Base-by-base conservation (phyloP, 2,329 filamentous ascomycete genomes). In the Alternaria atra region DNA sequence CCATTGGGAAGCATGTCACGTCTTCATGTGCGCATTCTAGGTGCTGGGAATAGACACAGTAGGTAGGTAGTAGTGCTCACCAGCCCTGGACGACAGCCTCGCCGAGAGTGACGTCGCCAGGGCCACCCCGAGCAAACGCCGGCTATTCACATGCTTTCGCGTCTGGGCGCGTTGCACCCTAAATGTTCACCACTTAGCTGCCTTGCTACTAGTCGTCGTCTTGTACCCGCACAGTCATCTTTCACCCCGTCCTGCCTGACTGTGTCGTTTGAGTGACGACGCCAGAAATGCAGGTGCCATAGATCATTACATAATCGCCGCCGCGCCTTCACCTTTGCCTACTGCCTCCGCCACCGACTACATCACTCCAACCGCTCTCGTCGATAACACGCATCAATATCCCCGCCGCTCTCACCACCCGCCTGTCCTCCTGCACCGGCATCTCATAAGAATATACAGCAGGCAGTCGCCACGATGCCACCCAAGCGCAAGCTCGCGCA, bases 1-100 rank as follows among this genome's bases (percentile, higher is more conserved):
- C 95, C 95, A 99, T 99, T 70, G 79, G 77, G 60, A 71, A 72
- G 67, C 75, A 76, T 76, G 66, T 70, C 74, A 75, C 67, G 61
- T 47, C 51, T 66, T 68, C 60, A 73, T 61, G 62, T 60, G 67
- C 60, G 67, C 69, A 72, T 68, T 56, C 10, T 47, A 35, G 10
- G 55, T 29, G 50, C 56, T 52, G 54, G 52, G 37, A 32, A 25
- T 47, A 43, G 40, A 53, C 27, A 34, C 40, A 9, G 30, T 50
- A 42, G 13, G 30, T 50, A 42, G 47, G 6, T 37, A 35, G 58
- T 63, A 54, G 32, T 15, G 2, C 20, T 25, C 10, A 20, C 44
- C 34, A n/a, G 39, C 35, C 46, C 29, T 54, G 59, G 43, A 23
- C 13, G 29, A 35, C 42, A 58, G 56, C 62, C 58, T 65, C 53